phyloP scores from a whole-genome alignment of 768 basidiomycete species.

The Tulasnella calospora region DNA sequence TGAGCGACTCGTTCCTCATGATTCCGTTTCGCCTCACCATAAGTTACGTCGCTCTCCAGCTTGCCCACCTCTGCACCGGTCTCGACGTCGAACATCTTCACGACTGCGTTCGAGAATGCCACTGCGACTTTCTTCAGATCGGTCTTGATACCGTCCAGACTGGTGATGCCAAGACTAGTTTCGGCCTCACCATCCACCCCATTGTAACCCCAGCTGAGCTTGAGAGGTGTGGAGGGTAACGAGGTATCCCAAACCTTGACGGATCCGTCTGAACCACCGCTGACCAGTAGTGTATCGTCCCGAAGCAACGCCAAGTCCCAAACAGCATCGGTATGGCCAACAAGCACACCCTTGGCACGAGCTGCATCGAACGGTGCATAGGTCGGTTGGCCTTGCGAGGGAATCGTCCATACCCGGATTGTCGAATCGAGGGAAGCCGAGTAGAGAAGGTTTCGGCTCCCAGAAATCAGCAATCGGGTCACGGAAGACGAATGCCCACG shows the following conservation, averaged over 20 bases:
- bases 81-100: constrained; percentile 90
- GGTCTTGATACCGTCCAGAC: constrained; percentile 75
- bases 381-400: constrained; percentile 69
- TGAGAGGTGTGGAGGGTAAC: constrained; percentile 55
- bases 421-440: constrained; percentile 92
- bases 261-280: constrained; percentile 83
- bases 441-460: constrained; percentile 71
- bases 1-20: constrained; percentile 30
- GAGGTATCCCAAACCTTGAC: constrained; percentile 93
- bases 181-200: constrained; percentile 55
- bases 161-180: constrained; percentile 62
- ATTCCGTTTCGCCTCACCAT: constrained; percentile 47
- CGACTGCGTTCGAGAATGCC: constrained; percentile 80
- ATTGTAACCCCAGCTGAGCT: constrained; percentile 73
- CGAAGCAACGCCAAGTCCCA: constrained; percentile 90
- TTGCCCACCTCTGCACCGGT: constrained; percentile 65
- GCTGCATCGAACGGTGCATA: constrained; percentile 88
- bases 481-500: constrained; percentile 91
- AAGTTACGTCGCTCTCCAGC: constrained; percentile 32
- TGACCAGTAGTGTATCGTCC: constrained; percentile 78
- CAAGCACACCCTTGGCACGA: constrained; percentile 66
- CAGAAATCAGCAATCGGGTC: constrained; percentile 76
- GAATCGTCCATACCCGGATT: constrained; percentile 85
- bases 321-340: constrained; percentile 92
- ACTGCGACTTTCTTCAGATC: constrained; percentile 85